These are phyloP conservation scores for Oryza glaberrima DNA, from an alignment of 176 grass and related monocot genomes.

Conservation along the genomic window DNA sequence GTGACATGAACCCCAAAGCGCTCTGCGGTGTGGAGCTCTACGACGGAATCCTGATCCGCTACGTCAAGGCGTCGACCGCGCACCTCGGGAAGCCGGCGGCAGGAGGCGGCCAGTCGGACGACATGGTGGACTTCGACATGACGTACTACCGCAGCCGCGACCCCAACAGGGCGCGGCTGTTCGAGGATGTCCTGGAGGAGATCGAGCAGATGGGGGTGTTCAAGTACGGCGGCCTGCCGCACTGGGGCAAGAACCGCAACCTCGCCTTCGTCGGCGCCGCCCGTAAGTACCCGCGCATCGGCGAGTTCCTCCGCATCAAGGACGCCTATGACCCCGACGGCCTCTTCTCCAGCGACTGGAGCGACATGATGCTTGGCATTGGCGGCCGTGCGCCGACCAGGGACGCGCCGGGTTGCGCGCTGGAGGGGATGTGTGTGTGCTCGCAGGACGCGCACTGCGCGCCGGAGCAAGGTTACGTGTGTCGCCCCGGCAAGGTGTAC, in stretches of 20 bases:
- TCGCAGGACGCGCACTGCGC: conserved; percentile 63
- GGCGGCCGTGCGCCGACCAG: conserved; percentile 11
- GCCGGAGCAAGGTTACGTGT: conserved; percentile 60
- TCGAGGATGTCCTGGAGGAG: conserved; percentile 76
- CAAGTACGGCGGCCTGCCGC: conserved; percentile 70
- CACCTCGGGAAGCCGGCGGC: conserved; percentile 51
- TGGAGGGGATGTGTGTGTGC: conserved; percentile 75
- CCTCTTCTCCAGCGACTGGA: conserved; percentile 73
- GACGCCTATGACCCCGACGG: conserved; percentile 47
- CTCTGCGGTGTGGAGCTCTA: conserved; percentile 77
- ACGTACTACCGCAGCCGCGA: conserved; percentile 75
- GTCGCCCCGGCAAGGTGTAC: conserved; percentile 59
- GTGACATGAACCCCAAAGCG: conserved; percentile 49
- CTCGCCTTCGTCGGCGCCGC: conserved; percentile 53
- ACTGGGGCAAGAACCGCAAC: conserved; percentile 91
- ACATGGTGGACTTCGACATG: conserved; percentile 77
- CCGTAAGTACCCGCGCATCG: conserved; percentile 23
- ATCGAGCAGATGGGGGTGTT: conserved; percentile 80
- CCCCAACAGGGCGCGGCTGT: conserved; percentile 37
- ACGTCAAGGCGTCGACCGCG: conserved; percentile 64
- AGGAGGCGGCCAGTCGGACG: not conserved
- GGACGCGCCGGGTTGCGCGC: conserved; percentile 51
- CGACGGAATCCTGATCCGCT: conserved; percentile 70
- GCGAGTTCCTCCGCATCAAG: conserved; percentile 52
- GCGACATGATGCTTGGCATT: conserved; percentile 61